Conservation (phyloP, 441 rosid genomes). For the Kokia cookei region DNA sequence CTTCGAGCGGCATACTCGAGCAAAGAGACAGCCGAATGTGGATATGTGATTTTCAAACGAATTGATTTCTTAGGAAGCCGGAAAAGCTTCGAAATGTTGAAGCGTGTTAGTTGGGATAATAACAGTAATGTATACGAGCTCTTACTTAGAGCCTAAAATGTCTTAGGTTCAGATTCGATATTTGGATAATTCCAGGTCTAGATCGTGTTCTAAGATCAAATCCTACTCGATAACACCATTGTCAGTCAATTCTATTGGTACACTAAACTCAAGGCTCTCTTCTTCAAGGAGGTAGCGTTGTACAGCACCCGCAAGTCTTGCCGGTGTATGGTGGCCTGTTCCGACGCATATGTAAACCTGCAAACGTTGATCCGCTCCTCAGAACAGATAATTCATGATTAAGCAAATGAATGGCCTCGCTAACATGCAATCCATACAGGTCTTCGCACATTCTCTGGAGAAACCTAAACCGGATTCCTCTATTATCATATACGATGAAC, state of each 20-base stretch:
- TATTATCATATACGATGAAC: background rate
- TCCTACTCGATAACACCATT: conserved; percentile 9
- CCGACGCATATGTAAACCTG: conserved; percentile 91
- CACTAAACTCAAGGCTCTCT: conserved; percentile 78
- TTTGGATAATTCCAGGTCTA: background rate
- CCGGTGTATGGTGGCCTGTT: conserved; percentile 90
- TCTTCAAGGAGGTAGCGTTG: conserved; percentile 92
- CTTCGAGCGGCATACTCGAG: conserved; percentile 58
- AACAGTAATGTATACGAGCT: conserved; percentile 79
- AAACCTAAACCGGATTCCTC: conserved; percentile 68
- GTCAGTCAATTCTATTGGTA: conserved; percentile 63
- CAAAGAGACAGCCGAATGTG: conserved; percentile 45
- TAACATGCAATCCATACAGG: conserved; percentile 88
- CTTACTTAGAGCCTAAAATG: conserved; percentile 59
- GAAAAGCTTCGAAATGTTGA: conserved; percentile 74
- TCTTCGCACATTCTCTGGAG: conserved; percentile 64
- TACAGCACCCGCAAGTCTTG: conserved; percentile 86
- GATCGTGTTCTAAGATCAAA: background rate
- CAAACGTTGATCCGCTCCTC: conserved; percentile 72
- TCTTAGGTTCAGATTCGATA: background rate
- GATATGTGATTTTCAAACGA: conserved; percentile 45
- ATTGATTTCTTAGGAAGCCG: conserved; percentile 78
- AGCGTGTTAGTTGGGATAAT: conserved; percentile 73
- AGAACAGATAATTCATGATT: conserved; percentile 72
- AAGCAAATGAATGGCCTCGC: conserved; percentile 81